A percentile compares a stretch with the other conserved stretches of the same genome.
Evolutionary conservation across 2,329 filamentous ascomycete species (phyloP).

Genomic region (Alternaria triticina): DNA sequence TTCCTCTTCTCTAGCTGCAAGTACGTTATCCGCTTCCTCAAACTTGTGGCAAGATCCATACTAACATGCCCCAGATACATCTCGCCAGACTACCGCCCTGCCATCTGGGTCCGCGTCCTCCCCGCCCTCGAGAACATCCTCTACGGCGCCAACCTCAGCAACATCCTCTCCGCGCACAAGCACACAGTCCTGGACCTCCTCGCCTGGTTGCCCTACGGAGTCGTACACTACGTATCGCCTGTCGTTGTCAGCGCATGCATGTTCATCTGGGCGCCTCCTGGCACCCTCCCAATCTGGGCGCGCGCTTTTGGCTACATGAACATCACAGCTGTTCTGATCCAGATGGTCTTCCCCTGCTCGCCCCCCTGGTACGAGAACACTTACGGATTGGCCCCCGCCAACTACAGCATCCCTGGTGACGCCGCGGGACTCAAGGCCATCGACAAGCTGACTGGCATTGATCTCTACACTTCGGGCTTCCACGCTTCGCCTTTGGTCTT

Average conservation of each 20-base stretch:
- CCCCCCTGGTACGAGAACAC: constrained; percentile 97
- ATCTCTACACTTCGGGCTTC: constrained; percentile 92
- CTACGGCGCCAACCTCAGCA: constrained; percentile 94
- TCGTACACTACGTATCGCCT: constrained; percentile 88
- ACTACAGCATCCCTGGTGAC: constrained; percentile 88
- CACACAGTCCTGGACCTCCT: constrained; percentile 82
- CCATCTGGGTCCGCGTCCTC: constrained; percentile 94
- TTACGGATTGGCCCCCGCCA: constrained; percentile 87
- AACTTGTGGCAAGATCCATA: constrained; percentile 3
- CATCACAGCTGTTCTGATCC: constrained; percentile 83
- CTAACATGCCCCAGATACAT: constrained; percentile 71
- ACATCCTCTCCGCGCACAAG: constrained; percentile 91
- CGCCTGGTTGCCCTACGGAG: constrained; percentile 91
- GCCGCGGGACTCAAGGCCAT: constrained; percentile 89
- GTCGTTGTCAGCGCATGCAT: constrained; percentile 78
- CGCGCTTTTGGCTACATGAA: constrained; percentile 93
- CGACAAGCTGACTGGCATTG: constrained; percentile 86
- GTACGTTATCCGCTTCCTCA: constrained; percentile 63
- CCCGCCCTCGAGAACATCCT: constrained; percentile 95
- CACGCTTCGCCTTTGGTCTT: constrained; percentile 90
- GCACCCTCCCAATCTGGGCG: constrained; percentile 82
- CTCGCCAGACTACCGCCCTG: constrained; percentile 83
- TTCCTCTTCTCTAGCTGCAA: constrained; percentile 92
- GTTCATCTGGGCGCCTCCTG: constrained; percentile 88
- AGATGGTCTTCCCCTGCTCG: constrained; percentile 90